Conservation (phyloP, 495 filamentous ascomycete genomes). For the Penicillium flavigenum region DNA sequence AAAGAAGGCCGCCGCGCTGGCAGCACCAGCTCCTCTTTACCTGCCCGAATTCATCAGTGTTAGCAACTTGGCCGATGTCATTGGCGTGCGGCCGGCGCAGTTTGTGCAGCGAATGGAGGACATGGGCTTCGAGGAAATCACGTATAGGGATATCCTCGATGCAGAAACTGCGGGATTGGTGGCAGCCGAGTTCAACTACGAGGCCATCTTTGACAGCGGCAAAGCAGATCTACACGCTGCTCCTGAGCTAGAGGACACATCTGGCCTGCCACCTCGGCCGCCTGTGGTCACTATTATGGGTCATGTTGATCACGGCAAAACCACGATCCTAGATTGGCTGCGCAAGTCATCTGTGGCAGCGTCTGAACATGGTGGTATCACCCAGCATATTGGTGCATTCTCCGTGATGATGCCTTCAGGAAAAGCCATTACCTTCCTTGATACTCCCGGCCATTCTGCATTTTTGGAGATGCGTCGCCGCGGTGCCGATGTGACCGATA, state of each 20-base stretch:
- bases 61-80: conserved; percentile 72
- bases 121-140: conserved; percentile 78
- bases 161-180: conserved; percentile 88
- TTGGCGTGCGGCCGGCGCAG: conserved; percentile 67
- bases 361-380: conserved; percentile 94
- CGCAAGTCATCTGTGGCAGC: conserved; percentile 89
- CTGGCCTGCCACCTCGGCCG: conserved; percentile 68
- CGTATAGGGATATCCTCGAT: conserved; percentile 77
- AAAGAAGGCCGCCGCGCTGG: conserved; percentile 31
- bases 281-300: conserved; percentile 99
- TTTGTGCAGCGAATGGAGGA: conserved; percentile 72
- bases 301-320: conserved; percentile 99
- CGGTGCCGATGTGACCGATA: conserved; percentile 94
- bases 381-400: conserved; percentile 99
- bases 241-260: conserved; percentile 64
- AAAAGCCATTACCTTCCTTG: conserved; percentile 91
- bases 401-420: conserved; percentile 82
- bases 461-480: conserved; percentile 95
- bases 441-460: conserved; percentile 94
- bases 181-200: conserved; percentile 89
- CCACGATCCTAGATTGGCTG: conserved; percentile 90
- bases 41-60: conserved; percentile 92
- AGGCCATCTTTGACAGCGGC: conserved; percentile 74
- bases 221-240: conserved; percentile 75
- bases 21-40: conserved; percentile 62